Percentiles rank a stretch among this genome's conserved stretches.
Conservation (phyloP, 208 protist species). For the Trichomonas vaginalis region DNA sequence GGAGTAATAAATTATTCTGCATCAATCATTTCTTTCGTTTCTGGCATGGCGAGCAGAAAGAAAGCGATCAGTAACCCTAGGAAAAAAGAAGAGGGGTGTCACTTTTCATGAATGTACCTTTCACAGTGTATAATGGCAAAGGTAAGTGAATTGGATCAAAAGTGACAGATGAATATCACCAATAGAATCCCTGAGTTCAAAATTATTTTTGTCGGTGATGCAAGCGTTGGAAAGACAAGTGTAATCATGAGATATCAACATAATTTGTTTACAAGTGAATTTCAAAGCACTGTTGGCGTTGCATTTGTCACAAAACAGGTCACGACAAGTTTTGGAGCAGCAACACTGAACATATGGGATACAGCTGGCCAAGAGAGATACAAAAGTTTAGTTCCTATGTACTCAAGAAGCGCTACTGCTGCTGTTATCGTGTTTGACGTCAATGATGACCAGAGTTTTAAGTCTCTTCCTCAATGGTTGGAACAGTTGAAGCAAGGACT, state of each 20-base stretch:
- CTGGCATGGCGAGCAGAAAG: too few species aligned
- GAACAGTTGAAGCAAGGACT: background rate
- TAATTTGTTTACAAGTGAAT: background rate
- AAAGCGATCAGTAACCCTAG: too few species aligned
- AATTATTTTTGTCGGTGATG: background rate
- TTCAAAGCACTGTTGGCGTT: background rate
- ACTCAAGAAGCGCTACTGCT: background rate
- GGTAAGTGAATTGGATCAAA: too few species aligned
- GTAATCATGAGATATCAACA: background rate
- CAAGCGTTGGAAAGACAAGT: background rate
- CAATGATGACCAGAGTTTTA: background rate
- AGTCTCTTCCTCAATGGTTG: background rate
- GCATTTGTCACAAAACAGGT: background rate
- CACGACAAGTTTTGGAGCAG: too few species aligned
- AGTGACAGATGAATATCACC: too few species aligned
- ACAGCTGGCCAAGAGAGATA: background rate
- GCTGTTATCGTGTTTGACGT: background rate
- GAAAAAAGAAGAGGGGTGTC: too few species aligned
- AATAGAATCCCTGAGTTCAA: background rate
- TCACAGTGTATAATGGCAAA: too few species aligned
- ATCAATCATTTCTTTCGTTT: too few species aligned
- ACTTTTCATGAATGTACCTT: too few species aligned
- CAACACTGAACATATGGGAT: background rate
- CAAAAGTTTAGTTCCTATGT: background rate
- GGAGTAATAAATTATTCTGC: too few species aligned